Conservation (phyloP, 306 rosid genomes). For the Medicago arabica region DNA sequence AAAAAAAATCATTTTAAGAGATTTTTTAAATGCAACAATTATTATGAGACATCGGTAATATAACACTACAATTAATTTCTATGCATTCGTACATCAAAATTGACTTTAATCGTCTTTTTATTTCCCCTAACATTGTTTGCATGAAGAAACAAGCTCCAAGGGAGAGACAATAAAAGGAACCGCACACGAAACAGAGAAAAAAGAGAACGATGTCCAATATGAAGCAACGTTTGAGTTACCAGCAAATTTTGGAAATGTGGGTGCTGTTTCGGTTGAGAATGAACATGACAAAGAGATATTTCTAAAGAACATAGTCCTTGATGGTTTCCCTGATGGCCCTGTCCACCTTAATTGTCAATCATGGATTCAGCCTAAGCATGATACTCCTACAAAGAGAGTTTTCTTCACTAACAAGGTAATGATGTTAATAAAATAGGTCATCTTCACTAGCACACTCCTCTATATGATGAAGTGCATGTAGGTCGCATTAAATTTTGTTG, state of each 20-base stretch:
- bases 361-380: constrained; percentile 48
- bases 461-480: too few species aligned
- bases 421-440: too few species aligned
- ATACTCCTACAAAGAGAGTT: constrained; percentile 32
- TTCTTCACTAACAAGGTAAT: constrained; percentile 55
- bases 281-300: constrained; percentile 28
- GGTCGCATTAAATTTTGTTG: too few species aligned
- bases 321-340: constrained; percentile 42
- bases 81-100: too few species aligned
- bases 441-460: too few species aligned
- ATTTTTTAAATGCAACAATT: too few species aligned
- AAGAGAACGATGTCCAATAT: not conserved
- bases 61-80: too few species aligned
- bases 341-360: constrained; percentile 44
- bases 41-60: too few species aligned
- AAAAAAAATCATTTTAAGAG: too few species aligned
- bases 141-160: constrained; percentile 36
- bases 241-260: constrained; percentile 37
- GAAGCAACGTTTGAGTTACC: constrained; percentile 41
- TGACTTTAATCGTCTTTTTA: not conserved
- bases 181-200: not conserved
- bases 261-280: constrained; percentile 46
- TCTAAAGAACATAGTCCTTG: constrained; percentile 34
- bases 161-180: constrained; percentile 20
- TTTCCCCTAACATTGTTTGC: not conserved